Evolutionary conservation across 2,329 filamentous ascomycete genomes (phyloP), one percentile per base, ranked within the genome.

Genomic region (Ciborinia camelliae): DNA sequence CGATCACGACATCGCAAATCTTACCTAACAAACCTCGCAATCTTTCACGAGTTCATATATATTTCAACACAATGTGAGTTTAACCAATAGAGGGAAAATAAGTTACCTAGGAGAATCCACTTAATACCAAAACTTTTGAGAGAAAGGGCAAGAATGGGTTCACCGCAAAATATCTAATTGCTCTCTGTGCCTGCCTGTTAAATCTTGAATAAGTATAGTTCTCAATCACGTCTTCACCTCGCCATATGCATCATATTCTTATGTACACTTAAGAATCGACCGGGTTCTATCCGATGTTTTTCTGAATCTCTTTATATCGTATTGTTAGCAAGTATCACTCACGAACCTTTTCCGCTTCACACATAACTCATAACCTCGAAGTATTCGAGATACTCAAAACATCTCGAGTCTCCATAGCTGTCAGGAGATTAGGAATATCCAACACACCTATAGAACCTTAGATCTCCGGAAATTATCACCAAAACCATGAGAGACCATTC

Each of bases 1-100:
- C n/a, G 23, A 58, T 58, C 55, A 58, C 55, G 55, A 58, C 55
- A 58, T 58, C n/a, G 55, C 41, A 47, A 58, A 35, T 47, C 47
- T 58, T 58, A 45, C 28, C 28, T 23, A 58, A 58, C 37, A 43
- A 43, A 10, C 20, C 54, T 57, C 28, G 28, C n/a, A 47, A 41
- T 30, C 26, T 23, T 30, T 30, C 23, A 41, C 3, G 8, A 41
- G 28, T 23, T 58, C n/a, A 47, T 58, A 30, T 54, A 26, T 47
- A 35, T 12, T 35, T 23, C 39, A 58, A 58, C 30, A 3, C 12
- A 32, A 47, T 45, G 2, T 20, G 5, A 8, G 6, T 43, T 6
- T 9, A 14, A 26, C 55, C 55, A 58, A 58, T 58, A 14, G 47
- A 10, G 30, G 8, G 12, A 2, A 35, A 47, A 58, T 47, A 23